These are phyloP conservation scores for Thermothielavioides terrestris DNA, from an alignment of 495 filamentous ascomycete species.

Conservation along the genomic window DNA sequence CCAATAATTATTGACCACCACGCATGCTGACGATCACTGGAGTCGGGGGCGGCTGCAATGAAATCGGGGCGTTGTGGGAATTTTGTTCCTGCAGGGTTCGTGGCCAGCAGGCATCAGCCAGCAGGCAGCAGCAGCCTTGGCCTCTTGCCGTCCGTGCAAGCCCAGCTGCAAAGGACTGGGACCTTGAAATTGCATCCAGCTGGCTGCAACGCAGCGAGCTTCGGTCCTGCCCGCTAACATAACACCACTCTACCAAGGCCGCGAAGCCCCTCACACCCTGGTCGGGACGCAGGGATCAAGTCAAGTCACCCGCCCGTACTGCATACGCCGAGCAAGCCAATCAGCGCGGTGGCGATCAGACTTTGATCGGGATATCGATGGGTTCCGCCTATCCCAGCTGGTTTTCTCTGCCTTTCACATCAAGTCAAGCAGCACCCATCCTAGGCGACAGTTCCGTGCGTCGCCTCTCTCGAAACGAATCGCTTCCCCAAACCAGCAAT, in stretches of 20 bases:
- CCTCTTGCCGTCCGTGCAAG: no score
- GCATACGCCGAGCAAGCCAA: constrained; percentile 22
- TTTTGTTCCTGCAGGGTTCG: neutral
- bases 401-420: constrained; percentile 9
- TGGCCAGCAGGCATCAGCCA: neutral
- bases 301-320: constrained; percentile 16
- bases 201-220: neutral
- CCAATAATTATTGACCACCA: no score
- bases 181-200: neutral
- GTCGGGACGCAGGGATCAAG: constrained; percentile 8
- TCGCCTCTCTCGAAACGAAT: constrained; percentile 7
- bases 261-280: neutral
- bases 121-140: neutral
- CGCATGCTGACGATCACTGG: no score
- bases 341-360: constrained; percentile 28
- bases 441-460: neutral
- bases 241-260: neutral
- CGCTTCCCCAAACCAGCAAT: constrained; percentile 3
- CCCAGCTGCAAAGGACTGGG: no score
- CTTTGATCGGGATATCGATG: constrained; percentile 28
- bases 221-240: neutral
- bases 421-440: neutral
- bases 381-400: constrained; percentile 17
- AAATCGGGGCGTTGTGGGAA: no score
- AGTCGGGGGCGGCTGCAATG: no score